Percentiles rank a stretch among this genome's conserved stretches.
Evolutionary conservation across 176 grass and related monocot genomes (phyloP).

Genomic region (Dendrocalamus sinicus): DNA sequence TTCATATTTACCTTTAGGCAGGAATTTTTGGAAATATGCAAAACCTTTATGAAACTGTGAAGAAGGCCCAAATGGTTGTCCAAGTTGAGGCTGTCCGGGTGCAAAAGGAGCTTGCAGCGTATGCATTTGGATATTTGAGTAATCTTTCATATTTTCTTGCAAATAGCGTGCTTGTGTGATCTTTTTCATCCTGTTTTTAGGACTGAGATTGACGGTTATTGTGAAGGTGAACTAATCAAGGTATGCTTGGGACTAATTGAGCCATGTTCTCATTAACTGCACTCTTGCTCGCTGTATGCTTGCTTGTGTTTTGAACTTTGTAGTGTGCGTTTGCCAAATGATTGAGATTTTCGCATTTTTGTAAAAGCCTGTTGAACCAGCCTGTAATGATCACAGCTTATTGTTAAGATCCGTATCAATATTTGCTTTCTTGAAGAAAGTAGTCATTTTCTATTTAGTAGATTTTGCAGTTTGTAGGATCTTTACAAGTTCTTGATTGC

Average conservation of each 20-base stretch:
- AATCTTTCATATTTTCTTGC: conserved; percentile 37
- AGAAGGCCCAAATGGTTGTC: conserved; percentile 99
- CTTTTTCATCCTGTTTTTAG: conserved; percentile 49
- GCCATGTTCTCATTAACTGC: neutral
- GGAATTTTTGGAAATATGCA: conserved; percentile 95
- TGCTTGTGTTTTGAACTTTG: conserved; percentile 1
- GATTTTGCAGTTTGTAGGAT: neutral
- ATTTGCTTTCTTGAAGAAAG: neutral
- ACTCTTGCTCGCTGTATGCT: conserved; percentile 33
- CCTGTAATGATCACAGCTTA: neutral
- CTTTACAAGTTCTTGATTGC: neutral
- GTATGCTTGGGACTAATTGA: conserved; percentile 52
- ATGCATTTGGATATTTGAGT: conserved; percentile 51
- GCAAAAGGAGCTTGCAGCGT: conserved; percentile 98
- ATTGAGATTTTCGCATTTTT: neutral
- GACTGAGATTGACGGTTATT: conserved; percentile 96
- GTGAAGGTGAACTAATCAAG: conserved; percentile 99
- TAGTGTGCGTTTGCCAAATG: conserved; percentile 6
- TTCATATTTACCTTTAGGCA: conserved; percentile 54
- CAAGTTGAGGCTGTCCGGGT: conserved; percentile 98
- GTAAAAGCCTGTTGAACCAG: neutral
- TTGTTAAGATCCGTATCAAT: neutral
- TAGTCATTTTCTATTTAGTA: neutral
- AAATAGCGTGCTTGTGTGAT: conserved; percentile 17
- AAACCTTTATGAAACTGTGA: conserved; percentile 97